Conservation (phyloP, 768 basidiomycete genomes). For the Suillus lakei region DNA sequence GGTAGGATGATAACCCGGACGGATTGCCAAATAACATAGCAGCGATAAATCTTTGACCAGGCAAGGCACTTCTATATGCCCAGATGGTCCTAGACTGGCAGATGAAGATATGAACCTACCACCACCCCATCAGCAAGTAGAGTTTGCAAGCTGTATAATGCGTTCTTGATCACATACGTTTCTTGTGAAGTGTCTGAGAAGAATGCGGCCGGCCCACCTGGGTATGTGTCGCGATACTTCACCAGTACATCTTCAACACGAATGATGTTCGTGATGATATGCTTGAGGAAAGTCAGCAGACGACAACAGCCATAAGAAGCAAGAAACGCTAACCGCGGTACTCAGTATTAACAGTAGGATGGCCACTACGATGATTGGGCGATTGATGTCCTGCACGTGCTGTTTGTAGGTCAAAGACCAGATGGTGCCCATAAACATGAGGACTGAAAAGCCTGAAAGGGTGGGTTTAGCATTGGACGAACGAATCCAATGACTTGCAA, state of each 20-base stretch:
- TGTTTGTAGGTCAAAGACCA: not conserved
- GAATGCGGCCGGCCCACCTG: not conserved
- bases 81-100: not conserved
- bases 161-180: not conserved
- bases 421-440: not conserved
- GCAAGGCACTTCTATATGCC: not conserved
- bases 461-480: not conserved
- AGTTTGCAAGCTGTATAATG: not conserved
- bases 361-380: constrained; percentile 18
- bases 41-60: not conserved
- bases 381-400: constrained; percentile 8
- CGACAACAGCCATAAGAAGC: not conserved
- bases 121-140: not conserved
- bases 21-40: not conserved
- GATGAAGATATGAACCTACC: not conserved
- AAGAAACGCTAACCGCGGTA: constrained; percentile 17
- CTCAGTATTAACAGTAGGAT: constrained; percentile 25
- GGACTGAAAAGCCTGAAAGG: not conserved
- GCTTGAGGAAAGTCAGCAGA: not conserved
- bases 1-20: not conserved
- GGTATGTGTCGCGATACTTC: not conserved
- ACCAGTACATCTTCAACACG: not conserved
- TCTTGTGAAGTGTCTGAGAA: not conserved
- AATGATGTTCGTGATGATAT: not conserved
- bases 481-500: not conserved